Evolutionary conservation across 1,139 yeast species (phyloP).

Genomic region (Hanseniaspora gamundiae): DNA sequence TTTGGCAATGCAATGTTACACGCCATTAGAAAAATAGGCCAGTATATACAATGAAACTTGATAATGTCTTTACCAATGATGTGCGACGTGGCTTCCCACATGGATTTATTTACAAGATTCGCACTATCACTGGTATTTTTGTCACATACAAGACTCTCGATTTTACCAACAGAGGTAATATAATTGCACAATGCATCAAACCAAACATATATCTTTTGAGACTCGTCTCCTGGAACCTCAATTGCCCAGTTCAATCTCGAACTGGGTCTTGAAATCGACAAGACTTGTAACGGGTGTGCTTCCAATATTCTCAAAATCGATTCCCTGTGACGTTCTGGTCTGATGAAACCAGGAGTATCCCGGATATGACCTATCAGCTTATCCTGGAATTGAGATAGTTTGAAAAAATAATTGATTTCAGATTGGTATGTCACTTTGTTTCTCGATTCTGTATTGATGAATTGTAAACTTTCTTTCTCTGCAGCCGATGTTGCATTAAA

Average conservation of each 20-base stretch:
- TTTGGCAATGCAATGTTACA: conserved; percentile 60
- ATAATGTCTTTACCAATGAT: conserved; percentile 86
- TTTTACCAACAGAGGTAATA: conserved; percentile 62
- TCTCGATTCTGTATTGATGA: conserved; percentile 61
- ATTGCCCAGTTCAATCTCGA: conserved; percentile 82
- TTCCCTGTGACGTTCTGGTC: conserved; percentile 47
- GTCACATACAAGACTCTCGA: conserved; percentile 29
- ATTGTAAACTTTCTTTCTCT: conserved; percentile 8
- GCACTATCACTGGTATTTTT: conserved; percentile 22
- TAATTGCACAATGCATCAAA: conserved; percentile 88
- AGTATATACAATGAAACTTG: conserved; percentile 79
- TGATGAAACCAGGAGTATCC: conserved; percentile 41
- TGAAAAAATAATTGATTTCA: conserved; percentile 83
- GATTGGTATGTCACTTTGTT: conserved; percentile 63
- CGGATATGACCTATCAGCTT: conserved; percentile 30
- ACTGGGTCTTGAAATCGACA: conserved; percentile 77
- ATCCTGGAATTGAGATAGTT: conserved; percentile 47
- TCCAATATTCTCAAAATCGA: conserved; percentile 50
- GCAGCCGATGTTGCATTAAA: conserved; percentile 2
- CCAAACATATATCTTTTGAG: conserved; percentile 90
- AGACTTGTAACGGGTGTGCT: conserved; percentile 40
- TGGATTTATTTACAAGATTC: conserved; percentile 4
- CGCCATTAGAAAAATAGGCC: conserved; percentile 91
- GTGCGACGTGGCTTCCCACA: conserved; percentile 42
- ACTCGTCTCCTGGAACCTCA: conserved; percentile 66